Base-by-base conservation (phyloP, 768 basidiomycete species). In the Hemileccinum rubropunctum region DNA sequence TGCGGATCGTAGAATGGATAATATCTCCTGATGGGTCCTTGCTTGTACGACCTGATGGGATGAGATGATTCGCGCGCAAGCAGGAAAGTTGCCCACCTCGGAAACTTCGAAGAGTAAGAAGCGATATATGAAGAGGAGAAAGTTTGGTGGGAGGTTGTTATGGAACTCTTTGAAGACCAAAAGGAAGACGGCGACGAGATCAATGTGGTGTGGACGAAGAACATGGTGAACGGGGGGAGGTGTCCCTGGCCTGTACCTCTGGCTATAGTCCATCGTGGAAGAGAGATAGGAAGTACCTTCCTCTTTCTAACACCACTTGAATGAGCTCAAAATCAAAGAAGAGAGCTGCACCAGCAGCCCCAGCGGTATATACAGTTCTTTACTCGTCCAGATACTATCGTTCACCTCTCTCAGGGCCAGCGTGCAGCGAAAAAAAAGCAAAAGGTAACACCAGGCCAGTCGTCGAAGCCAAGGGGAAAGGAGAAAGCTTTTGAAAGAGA, bases 191-290 rank as follows among this genome's bases (percentile, higher is more conserved):
- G 78, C 77, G 28, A 91, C 72, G 14, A 91, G 71, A 42, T 78
- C 77, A 44, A 92, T 72, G 62, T 93, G 91, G 58, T 92, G 90
- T 1, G 90, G 88, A 47, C 82, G 76, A 26, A 92, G 74, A 48
- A 82, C 74, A 66, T 88, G 84, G 45, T 82, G 78, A 7, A 78
- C 76, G 1, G 84, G 82, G 8, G 84, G 81, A 47, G 80, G 81
- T 18, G 75, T 72, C 30, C 79, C 78, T 4, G 57, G 60, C 45
- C 42, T 53, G 53, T 63, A 51, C 36, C 14, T n/a, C n/a, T n/a
- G n/a, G n/a, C n/a, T 8, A 8, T 30, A 17, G n/a, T 67, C 61
- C 67, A 67, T 67, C 23, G 30, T 46, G n/a, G 11, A 2, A 0
- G 21, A 30, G 21, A 38, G 43, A 48, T 55, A 50, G 41, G 55